Percentiles rank a stretch among this genome's conserved stretches.
Conservation (phyloP, 2,329 filamentous ascomycete genomes). For the Rugonectria rugulosa region DNA sequence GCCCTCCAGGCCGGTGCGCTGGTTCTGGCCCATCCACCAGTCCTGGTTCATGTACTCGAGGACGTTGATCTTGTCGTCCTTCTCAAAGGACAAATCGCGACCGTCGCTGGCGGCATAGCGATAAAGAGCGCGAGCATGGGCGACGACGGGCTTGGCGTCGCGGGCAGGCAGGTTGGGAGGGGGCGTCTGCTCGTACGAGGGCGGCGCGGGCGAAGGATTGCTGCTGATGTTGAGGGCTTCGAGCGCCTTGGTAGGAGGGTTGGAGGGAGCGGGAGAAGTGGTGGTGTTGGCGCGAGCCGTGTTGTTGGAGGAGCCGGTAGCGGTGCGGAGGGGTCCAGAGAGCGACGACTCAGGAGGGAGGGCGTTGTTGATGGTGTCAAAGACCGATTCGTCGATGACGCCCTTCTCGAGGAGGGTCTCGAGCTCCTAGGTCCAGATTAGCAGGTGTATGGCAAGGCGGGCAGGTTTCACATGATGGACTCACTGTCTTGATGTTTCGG, state of each 20-base stretch:
- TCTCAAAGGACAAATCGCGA: conserved; percentile 82
- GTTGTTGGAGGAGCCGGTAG: conserved; percentile 43
- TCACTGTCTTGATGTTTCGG: conserved; percentile 84
- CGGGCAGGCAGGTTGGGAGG: conserved; percentile 52
- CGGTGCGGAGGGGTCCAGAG: conserved; percentile 55
- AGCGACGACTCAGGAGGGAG: conserved; percentile 77
- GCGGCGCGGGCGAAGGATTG: conserved; percentile 51
- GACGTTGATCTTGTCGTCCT: conserved; percentile 81
- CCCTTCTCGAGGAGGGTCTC: conserved; percentile 86
- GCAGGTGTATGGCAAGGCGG: neutral
- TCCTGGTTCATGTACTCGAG: conserved; percentile 95
- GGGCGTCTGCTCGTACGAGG: conserved; percentile 60
- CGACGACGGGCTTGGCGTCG: conserved; percentile 65
- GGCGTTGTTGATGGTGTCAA: conserved; percentile 75
- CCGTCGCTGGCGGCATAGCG: conserved; percentile 80
- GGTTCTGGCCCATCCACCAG: conserved; percentile 94
- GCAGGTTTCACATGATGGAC: neutral
- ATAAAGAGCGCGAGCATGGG: conserved; percentile 83
- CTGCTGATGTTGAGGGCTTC: conserved; percentile 51
- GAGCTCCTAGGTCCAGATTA: conserved; percentile 71
- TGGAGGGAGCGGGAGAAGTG: conserved; percentile 40
- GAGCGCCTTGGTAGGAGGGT: conserved; percentile 49
- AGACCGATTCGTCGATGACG: conserved; percentile 77
- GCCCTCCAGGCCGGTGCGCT: conserved; percentile 82
- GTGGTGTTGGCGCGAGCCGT: conserved; percentile 37